Evolutionary conservation across 1,139 yeast species (phyloP).

Genomic region (Geotrichum candidum): DNA sequence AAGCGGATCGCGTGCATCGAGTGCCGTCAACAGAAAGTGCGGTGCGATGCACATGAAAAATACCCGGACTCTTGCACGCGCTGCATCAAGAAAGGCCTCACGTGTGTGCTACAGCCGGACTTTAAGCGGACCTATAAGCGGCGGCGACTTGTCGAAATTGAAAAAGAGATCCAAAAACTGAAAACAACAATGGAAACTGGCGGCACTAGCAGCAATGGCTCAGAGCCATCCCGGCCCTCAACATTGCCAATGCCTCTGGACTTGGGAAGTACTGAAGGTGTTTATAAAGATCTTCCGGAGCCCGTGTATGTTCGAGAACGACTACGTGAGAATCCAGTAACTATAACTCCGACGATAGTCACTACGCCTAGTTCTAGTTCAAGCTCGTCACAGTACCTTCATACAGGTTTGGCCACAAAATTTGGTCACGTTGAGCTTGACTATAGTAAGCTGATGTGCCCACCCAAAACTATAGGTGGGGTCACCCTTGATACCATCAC

Average conservation of each 20-base stretch:
- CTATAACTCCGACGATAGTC: not conserved
- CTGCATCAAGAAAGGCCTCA: slow-evolving; percentile 62
- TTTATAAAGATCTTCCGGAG: slow-evolving; percentile 5
- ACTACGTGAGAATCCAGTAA: not conserved
- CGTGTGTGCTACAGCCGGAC: slow-evolving; percentile 69
- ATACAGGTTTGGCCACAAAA: slow-evolving; percentile 2
- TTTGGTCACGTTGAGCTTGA: slow-evolving; percentile 5
- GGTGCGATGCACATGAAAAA: slow-evolving; percentile 77
- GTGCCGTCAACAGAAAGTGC: slow-evolving; percentile 89
- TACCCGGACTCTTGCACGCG: slow-evolving; percentile 78
- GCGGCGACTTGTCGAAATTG: slow-evolving; percentile 69
- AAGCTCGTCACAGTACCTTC: not conserved
- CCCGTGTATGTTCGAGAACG: not conserved
- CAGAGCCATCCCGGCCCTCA: not conserved
- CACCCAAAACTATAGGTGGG: slow-evolving; percentile 62
- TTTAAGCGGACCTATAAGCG: slow-evolving; percentile 86
- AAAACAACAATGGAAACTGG: slow-evolving; percentile 45
- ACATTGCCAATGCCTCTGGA: not conserved
- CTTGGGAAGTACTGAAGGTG: not conserved
- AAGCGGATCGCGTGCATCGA: slow-evolving; percentile 88
- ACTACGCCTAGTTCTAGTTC: not conserved
- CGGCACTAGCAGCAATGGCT: not conserved
- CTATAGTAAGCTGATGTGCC: slow-evolving; percentile 36
- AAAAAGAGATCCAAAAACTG: slow-evolving; percentile 65
- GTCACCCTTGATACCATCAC: slow-evolving; percentile 55